Conservation (phyloP, 305 asterid species). For the Fraxinus platypoda region DNA sequence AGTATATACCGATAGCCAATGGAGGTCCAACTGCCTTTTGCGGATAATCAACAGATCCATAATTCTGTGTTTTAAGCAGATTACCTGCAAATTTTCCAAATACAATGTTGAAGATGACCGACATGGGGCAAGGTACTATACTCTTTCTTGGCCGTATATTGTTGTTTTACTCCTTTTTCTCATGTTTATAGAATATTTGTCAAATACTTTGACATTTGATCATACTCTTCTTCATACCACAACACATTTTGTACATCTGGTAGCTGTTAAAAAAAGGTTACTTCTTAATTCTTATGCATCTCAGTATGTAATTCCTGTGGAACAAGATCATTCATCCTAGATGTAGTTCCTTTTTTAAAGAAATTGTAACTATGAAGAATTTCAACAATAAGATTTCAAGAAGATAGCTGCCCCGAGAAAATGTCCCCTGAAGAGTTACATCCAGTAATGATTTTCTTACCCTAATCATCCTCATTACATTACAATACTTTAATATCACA, state of each 20-base stretch:
- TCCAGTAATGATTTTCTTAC: constrained; percentile 4
- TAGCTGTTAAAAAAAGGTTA: not conserved
- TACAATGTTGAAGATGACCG: not conserved
- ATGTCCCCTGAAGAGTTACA: not conserved
- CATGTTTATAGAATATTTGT: no score
- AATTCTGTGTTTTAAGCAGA: constrained; percentile 21
- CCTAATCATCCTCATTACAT: not conserved
- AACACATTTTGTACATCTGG: not conserved
- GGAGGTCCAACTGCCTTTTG: constrained; percentile 20
- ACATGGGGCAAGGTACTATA: constrained; percentile 3
- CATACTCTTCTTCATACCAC: not conserved
- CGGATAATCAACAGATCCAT: constrained; percentile 25
- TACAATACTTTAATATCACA: not conserved
- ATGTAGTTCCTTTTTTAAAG: not conserved
- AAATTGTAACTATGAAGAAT: not conserved
- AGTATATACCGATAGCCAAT: constrained; percentile 30
- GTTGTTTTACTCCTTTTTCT: not conserved
- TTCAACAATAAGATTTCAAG: constrained; percentile 13
- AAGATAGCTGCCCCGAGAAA: constrained; percentile 39
- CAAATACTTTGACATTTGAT: not conserved
- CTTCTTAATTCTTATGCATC: not conserved
- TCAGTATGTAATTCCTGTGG: not conserved
- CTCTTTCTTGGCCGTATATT: not conserved
- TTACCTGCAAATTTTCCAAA: constrained; percentile 22
- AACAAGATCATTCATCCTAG: not conserved